A percentile compares a stretch with the other conserved stretches of the same genome.
phyloP scores from a whole-genome alignment of 2,329 filamentous ascomycete genomes.

The Rhytidhysteron rufulum region DNA sequence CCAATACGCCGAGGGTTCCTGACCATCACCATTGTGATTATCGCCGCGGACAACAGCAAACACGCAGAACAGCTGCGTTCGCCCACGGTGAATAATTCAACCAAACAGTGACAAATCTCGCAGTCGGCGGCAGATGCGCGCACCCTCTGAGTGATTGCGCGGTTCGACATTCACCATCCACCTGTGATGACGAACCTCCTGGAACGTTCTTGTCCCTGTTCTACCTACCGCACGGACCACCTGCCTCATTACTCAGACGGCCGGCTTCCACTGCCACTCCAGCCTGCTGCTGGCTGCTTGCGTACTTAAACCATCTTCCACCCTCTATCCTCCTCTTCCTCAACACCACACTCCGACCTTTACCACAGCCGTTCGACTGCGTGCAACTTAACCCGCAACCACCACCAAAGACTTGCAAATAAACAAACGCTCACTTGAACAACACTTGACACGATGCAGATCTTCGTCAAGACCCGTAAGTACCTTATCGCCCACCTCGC shows the following conservation, averaged over 20 bases:
- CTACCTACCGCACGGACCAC: slow-evolving; percentile 27
- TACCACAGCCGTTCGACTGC: slow-evolving; percentile 6
- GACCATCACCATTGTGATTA: too few species aligned
- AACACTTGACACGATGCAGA: slow-evolving; percentile 68
- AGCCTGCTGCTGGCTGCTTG: slow-evolving; percentile 26
- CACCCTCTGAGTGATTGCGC: too few species aligned
- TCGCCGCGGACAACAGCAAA: too few species aligned
- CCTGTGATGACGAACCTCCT: slow-evolving; percentile 19
- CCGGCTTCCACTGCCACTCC: slow-evolving; percentile 25
- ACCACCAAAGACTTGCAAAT: slow-evolving; percentile 8
- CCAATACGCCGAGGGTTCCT: too few species aligned
- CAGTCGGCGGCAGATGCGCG: too few species aligned
- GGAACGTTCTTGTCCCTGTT: slow-evolving; percentile 30
- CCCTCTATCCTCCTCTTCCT: slow-evolving; percentile 9
- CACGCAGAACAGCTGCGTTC: too few species aligned
- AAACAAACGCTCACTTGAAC: slow-evolving; percentile 7
- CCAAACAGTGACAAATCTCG: too few species aligned
- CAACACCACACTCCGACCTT: slow-evolving; percentile 13
- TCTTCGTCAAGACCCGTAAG: slow-evolving; percentile 95
- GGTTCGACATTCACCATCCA: too few species aligned
- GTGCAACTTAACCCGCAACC: slow-evolving; percentile 5
- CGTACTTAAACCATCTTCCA: slow-evolving; percentile 25
- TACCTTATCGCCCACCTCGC: slow-evolving; percentile 36
- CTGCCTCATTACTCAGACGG: slow-evolving; percentile 25
- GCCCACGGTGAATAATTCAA: too few species aligned